Evolutionary conservation across 2,329 filamentous ascomycete species (phyloP).

Genomic region (Xylaria sp.): DNA sequence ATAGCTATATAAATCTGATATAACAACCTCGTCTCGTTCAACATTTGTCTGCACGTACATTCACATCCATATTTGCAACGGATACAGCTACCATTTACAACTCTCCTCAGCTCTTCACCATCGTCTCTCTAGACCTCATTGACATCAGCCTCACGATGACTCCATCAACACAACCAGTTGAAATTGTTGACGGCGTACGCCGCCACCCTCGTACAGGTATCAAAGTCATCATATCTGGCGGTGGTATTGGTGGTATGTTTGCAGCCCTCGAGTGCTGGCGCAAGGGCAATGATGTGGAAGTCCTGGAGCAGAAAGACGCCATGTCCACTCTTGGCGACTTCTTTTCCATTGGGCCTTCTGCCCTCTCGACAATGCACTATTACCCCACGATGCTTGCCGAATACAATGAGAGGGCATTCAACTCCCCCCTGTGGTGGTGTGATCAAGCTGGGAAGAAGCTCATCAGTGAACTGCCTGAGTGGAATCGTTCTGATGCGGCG

Average conservation of each 20-base stretch:
- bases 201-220: conserved; percentile 29
- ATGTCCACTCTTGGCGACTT: conserved; percentile 28
- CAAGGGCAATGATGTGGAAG: conserved; percentile 30
- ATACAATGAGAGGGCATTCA: conserved; percentile 27
- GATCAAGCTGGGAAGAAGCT: conserved; percentile 25
- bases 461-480: conserved; percentile 27
- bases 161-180: background rate
- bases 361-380: conserved; percentile 30
- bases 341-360: conserved; percentile 30
- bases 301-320: conserved; percentile 26
- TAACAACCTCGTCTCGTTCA: background rate
- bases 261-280: conserved; percentile 33
- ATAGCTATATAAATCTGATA: conserved; percentile 24
- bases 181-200: conserved; percentile 24
- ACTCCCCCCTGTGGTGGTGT: conserved; percentile 33
- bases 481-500: conserved; percentile 26
- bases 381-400: conserved; percentile 33
- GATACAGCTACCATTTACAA: background rate
- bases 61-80: background rate
- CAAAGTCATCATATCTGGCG: conserved; percentile 31
- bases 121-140: background rate
- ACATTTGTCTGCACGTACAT: background rate
- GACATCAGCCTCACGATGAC: conserved; percentile 11
- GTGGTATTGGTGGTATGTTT: conserved; percentile 29
- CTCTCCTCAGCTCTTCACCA: background rate